phyloP scores from a whole-genome alignment of 208 protist genomes.

The Lotmaria passim region DNA sequence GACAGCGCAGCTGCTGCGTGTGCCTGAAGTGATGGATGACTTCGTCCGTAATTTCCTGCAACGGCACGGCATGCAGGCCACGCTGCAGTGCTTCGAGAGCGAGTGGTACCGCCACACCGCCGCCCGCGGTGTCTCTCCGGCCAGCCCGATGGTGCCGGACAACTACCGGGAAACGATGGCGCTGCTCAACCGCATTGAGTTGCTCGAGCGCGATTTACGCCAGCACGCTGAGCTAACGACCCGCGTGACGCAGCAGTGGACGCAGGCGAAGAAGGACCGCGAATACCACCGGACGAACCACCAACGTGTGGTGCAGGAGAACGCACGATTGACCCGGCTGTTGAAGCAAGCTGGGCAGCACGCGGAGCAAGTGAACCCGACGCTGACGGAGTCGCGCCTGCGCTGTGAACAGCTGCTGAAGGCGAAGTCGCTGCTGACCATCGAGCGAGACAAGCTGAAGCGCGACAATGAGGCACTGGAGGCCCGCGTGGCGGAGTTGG shows the following conservation, averaged over 20 bases:
- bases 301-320: conserved; percentile 90
- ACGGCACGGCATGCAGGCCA: conserved; percentile 77
- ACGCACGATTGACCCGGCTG: conserved; percentile 70
- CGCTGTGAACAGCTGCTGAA: conserved; percentile 86
- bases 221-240: conserved; percentile 83
- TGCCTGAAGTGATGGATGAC: conserved; percentile 94
- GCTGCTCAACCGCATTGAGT: conserved; percentile 78
- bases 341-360: conserved; percentile 79
- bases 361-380: conserved; percentile 78
- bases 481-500: conserved; percentile 63
- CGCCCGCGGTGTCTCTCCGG: conserved; percentile 50
- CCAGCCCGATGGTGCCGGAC: conserved; percentile 78
- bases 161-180: conserved; percentile 87
- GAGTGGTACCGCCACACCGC: conserved; percentile 79
- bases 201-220: conserved; percentile 79
- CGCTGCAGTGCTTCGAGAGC: conserved; percentile 85
- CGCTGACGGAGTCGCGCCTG: conserved; percentile 79
- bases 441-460: conserved; percentile 84
- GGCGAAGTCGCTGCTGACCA: conserved; percentile 74
- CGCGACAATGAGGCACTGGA: conserved; percentile 66
- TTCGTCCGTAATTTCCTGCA: conserved; percentile 93
- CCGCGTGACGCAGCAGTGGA: conserved; percentile 74
- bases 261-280: conserved; percentile 85
- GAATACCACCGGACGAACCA: conserved; percentile 91
- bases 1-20: conserved; percentile 80